Percentiles rank a stretch among this genome's conserved stretches.
Evolutionary conservation across 192 early-diverging fungal genomes (phyloP).

Genomic region (Backusella mclennaniae): DNA sequence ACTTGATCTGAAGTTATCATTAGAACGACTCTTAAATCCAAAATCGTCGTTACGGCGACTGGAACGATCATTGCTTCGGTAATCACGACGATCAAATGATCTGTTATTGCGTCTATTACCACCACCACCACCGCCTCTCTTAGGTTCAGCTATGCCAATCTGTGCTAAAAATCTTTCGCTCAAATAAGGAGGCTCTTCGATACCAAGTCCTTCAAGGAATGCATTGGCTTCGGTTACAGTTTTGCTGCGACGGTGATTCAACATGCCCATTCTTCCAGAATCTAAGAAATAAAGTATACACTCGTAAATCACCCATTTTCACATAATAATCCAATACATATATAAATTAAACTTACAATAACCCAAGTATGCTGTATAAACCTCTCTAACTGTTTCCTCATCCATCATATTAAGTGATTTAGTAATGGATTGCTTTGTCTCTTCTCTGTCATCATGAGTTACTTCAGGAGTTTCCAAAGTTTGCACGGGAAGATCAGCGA

Average conservation of each 20-base stretch:
- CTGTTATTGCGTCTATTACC: neutral
- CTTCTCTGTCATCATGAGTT: slow-evolving; percentile 27
- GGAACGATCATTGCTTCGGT: neutral
- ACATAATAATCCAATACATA: neutral
- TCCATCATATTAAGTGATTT: slow-evolving; percentile 44
- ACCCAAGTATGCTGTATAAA: slow-evolving; percentile 62
- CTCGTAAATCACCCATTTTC: neutral
- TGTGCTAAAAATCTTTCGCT: slow-evolving; percentile 41
- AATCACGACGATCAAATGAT: neutral
- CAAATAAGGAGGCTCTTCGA: slow-evolving; percentile 41
- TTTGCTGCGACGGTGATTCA: slow-evolving; percentile 37
- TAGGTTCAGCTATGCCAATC: slow-evolving; percentile 36
- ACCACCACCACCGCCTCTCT: neutral
- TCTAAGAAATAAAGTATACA: slow-evolving; percentile 22
- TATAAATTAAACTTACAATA: slow-evolving; percentile 47
- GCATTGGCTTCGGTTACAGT: slow-evolving; percentile 37
- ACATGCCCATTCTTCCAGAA: slow-evolving; percentile 37
- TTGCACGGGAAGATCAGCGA: slow-evolving; percentile 59
- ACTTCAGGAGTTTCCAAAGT: slow-evolving; percentile 41
- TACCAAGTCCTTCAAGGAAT: slow-evolving; percentile 46
- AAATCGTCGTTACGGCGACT: neutral
- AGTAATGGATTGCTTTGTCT: slow-evolving; percentile 17
- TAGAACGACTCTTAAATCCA: neutral
- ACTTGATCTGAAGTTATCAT: neutral
- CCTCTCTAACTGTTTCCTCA: slow-evolving; percentile 48